Evolutionary conservation across 129 eudicot genomes (phyloP), one percentile per base, ranked within the genome.

Genomic region (Saposhnikovia divaricata): DNA sequence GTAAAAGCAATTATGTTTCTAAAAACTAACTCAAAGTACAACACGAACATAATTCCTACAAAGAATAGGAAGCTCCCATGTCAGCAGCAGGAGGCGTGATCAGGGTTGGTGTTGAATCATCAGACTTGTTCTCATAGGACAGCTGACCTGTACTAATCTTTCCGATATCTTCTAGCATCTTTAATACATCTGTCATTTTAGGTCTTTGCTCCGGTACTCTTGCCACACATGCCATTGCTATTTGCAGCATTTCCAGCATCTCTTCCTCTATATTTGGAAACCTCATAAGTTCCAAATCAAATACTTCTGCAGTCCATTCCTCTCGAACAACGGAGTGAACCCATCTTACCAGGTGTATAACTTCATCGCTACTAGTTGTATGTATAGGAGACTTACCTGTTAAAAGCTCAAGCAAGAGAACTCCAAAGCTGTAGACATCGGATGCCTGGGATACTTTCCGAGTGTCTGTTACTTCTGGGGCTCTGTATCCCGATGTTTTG

Each of bases 221-320:
- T 4, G 80, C 86, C 31, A 84, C 93, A 48, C 96, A 95, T 59
- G 89, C 87, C 92, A 95, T 83, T 68, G 93, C 98, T 77, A 90
- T 87, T 81, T 90, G 96, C 86, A 95, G 68, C 97, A 95, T 87
- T 73, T 87, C 87, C 70, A 92, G 94, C 96, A 92, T 85, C 77
- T 95, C 98, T 82, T 92, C 97, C 81, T 95, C 98, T 42, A 90
- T 87, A 50, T 95, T 88, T 0, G 97, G 94, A 72, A 82, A 89
- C 89, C 85, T 90, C 86, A 95, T 39, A 6, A 92, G 83, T 83
- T 87, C 96, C 68, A 90, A 85, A 37, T 95, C 97, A 80, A 95
- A 95, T 45, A 95, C 98, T 86, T 95, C 97, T n/a, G 97, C 94
- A 1, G 97, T 92, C 98, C 97, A 95, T 69, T 95, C 98, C 80